A percentile compares a stretch with the other conserved stretches of the same genome.
These are phyloP conservation scores for Beauveria varroae DNA, from an alignment of 2,329 filamentous ascomycete genomes.

Conservation along the genomic window DNA sequence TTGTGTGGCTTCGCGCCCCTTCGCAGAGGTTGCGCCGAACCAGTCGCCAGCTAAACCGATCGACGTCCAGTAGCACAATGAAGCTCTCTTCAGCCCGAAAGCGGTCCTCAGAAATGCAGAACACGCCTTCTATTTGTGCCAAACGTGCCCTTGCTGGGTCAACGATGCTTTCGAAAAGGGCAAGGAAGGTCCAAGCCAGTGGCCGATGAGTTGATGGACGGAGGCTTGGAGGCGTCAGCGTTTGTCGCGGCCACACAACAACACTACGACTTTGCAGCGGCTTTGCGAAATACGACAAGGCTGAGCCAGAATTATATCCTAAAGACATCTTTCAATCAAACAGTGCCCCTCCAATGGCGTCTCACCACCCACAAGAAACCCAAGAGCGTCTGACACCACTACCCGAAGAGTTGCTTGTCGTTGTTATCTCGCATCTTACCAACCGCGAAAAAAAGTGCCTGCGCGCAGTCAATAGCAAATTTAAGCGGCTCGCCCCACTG, in stretches of 20 bases:
- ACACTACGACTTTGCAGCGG: background rate
- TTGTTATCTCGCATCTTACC: too few relatives aligned
- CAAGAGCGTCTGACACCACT: too few relatives aligned
- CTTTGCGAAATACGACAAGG: background rate
- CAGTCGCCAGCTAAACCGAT: background rate
- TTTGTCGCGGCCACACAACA: background rate
- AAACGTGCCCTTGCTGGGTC: background rate
- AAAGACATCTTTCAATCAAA: too few relatives aligned
- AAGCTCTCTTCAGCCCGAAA: background rate
- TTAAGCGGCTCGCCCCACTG: too few relatives aligned
- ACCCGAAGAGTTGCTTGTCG: too few relatives aligned
- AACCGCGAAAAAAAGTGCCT: too few relatives aligned
- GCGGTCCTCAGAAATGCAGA: background rate
- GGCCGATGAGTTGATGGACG: background rate
- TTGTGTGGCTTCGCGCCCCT: background rate
- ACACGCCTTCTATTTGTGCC: background rate
- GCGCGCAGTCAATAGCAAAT: too few relatives aligned
- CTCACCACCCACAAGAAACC: too few relatives aligned
- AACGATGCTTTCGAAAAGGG: background rate
- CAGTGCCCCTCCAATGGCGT: too few relatives aligned
- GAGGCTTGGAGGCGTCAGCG: background rate
- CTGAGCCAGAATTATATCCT: too few relatives aligned
- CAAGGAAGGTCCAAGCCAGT: background rate
- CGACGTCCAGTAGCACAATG: background rate
- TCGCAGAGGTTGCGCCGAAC: background rate